Evolutionary conservation across 2,329 filamentous ascomycete genomes (phyloP).

Genomic region (Pseudogymnoascus destructans): DNA sequence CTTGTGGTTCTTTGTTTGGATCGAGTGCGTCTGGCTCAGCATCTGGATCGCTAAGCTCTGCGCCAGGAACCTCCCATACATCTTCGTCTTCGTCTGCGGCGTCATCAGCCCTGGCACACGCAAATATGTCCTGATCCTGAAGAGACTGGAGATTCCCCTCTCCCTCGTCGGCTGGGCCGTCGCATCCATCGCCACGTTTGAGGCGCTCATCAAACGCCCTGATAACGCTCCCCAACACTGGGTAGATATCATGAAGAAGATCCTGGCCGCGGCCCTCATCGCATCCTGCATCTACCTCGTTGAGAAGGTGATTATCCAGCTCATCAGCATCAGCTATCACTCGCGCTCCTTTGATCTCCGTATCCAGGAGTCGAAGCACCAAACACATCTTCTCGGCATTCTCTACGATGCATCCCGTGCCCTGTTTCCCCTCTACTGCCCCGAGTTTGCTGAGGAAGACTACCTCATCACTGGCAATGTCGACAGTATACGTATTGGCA

Average conservation of each 20-base stretch:
- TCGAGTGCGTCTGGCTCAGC: conserved; percentile 53
- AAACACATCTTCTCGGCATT: conserved; percentile 66
- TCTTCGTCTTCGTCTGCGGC: conserved; percentile 58
- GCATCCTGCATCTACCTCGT: conserved; percentile 57
- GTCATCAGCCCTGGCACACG: conserved; percentile 56
- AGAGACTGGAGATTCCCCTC: conserved; percentile 50
- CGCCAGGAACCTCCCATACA: conserved; percentile 43
- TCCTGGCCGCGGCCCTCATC: conserved; percentile 54
- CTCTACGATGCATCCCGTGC: conserved; percentile 83
- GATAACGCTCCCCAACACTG: conserved; percentile 28
- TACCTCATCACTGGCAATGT: conserved; percentile 79
- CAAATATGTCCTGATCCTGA: conserved; percentile 55
- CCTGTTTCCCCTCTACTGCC: conserved; percentile 85
- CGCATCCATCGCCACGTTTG: conserved; percentile 48
- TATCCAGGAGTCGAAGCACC: conserved; percentile 83
- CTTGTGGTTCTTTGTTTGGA: conserved; percentile 53
- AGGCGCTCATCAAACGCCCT: conserved; percentile 34
- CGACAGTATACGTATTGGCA: conserved; percentile 37
- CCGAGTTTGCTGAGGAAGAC: conserved; percentile 83
- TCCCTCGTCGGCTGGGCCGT: conserved; percentile 59
- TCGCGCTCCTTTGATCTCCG: conserved; percentile 67
- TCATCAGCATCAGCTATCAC: conserved; percentile 77
- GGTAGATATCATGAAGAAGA: conserved; percentile 45
- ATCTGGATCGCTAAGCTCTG: conserved; percentile 56
- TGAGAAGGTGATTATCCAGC: conserved; percentile 69